A percentile compares a stretch with the other conserved stretches of the same genome.
These are phyloP conservation scores for Paramecium tetraurelia DNA, from an alignment of 73 alveolate species.

Conservation along the genomic window DNA sequence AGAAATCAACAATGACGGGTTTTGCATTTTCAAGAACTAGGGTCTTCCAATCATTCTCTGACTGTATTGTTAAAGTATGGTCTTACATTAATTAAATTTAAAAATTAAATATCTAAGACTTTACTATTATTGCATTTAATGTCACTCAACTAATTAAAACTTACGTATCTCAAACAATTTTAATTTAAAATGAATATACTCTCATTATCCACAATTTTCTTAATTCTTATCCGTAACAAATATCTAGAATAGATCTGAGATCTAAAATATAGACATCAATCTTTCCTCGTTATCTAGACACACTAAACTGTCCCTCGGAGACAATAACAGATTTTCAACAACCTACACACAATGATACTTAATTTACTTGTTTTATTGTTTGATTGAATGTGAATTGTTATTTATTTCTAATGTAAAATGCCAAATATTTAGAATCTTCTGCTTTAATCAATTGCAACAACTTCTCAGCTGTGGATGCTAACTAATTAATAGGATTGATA, in stretches of 20 bases:
- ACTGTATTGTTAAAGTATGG: background rate
- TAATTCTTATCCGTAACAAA: background rate
- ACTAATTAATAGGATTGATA: background rate
- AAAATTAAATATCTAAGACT: background rate
- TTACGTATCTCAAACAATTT: background rate
- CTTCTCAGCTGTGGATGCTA: background rate
- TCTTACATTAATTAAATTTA: background rate
- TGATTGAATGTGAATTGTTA: background rate
- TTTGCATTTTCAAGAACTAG: background rate
- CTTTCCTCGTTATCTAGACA: background rate
- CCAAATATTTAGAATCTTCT: slow-evolving; percentile 15
- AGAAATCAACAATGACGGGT: slow-evolving; percentile 75
- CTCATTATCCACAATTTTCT: background rate
- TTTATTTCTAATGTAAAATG: background rate
- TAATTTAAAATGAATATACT: background rate
- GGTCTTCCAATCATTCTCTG: background rate
- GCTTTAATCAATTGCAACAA: background rate
- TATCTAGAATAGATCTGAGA: background rate
- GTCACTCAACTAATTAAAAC: background rate
- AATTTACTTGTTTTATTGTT: background rate
- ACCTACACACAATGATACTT: background rate
- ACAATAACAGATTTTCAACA: slow-evolving; percentile 11
- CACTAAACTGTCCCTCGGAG: slow-evolving; percentile 12
- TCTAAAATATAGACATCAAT: background rate
- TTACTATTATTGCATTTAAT: background rate